Evolutionary conservation across 106 monocot genomes (phyloP), one percentile per base, ranked within the genome.

Genomic region (Platanthera zijinensis): DNA sequence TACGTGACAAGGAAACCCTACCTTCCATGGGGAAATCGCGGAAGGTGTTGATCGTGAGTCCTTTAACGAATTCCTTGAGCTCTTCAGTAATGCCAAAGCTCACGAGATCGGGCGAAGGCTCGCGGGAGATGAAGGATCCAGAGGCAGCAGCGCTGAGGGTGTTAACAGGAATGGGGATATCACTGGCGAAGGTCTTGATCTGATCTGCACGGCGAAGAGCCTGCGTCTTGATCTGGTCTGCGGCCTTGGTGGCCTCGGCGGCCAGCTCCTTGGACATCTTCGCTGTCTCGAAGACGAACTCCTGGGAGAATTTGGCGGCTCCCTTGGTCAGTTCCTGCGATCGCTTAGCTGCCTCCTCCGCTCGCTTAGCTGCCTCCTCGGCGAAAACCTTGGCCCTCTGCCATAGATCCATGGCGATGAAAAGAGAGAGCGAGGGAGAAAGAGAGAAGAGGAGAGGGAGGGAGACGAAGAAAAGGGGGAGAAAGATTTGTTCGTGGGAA

Each of bases 21-120:
- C 99, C 99, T 94, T 94, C 80, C 83, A 99, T 83, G 6, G 99
- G 94, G 73, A 99, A 99, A 83, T 94, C 92, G 22, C 85, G 83
- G 84, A 94, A 94, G 2, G 99, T 99, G 76, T 78, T 87, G 1
- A 94, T 78, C 12, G 91, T 87, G 74, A 99, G 87, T 74, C 92
- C 99, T 83, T 88, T 92, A 10, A 94, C 88, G 63, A 99, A 99
- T 82, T 99, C 99, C 79, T 90, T 81, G 47, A 99, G 84, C 78
- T 94, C 92, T 28, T 99, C 94, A 5, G 94, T 92, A 63, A 99
- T 77, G 12, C 94, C 99, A 53, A 90, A 99, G 62, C 71, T 72
- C 82, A 86, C 87, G 50, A 99, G 80, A 78, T 97, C 91, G 19
- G n/a, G 70, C 32, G 52, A 78, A 1, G 75, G 47, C 61, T 75